These are phyloP conservation scores for Epichloe typhina DNA, from an alignment of 2,329 filamentous ascomycete genomes.

Conservation along the genomic window DNA sequence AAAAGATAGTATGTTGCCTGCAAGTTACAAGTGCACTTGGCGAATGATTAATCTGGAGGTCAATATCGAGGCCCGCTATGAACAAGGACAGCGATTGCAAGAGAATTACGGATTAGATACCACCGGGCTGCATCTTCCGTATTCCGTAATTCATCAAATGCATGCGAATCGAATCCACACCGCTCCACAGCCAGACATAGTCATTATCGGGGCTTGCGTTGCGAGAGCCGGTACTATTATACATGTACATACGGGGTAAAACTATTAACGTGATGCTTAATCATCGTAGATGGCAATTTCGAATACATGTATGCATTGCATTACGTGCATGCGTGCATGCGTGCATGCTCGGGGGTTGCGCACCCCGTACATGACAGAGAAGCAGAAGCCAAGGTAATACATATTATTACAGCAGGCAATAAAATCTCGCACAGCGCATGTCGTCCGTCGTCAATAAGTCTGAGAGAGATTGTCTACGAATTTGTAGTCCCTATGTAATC, in stretches of 20 bases:
- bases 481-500: too few relatives aligned
- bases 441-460: not conserved
- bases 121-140: not conserved
- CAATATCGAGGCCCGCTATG: too few relatives aligned
- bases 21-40: too few relatives aligned
- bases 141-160: not conserved
- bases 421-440: not conserved
- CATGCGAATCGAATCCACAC: not conserved
- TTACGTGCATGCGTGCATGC: not conserved
- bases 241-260: not conserved
- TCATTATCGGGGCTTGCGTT: not conserved
- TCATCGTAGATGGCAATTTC: too few relatives aligned
- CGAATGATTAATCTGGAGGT: too few relatives aligned
- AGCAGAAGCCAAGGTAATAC: not conserved
- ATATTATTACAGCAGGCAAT: not conserved
- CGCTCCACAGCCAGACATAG: not conserved
- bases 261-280: not conserved
- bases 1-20: too few relatives aligned
- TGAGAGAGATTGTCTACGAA: not conserved
- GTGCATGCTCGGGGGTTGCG: not conserved
- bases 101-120: not conserved
- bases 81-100: not conserved
- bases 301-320: not conserved
- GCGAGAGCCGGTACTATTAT: not conserved
- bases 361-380: not conserved